Evolutionary conservation across 495 filamentous ascomycete species (phyloP).

Genomic region (Hypoxylon trugodes): DNA sequence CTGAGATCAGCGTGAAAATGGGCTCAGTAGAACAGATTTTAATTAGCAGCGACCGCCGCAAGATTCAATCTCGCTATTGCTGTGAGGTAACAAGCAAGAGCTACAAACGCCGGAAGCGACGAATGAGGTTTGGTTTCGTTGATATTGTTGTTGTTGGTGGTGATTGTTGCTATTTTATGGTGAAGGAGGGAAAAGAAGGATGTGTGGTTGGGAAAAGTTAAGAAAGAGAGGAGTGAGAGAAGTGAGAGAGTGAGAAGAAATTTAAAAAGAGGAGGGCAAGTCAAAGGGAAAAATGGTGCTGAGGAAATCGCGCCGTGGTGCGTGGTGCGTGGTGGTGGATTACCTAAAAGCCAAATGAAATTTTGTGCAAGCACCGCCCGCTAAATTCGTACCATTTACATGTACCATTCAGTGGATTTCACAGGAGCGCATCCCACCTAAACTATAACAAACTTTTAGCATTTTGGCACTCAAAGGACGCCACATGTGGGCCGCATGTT

Average conservation of each 20-base stretch:
- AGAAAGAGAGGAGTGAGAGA: slow-evolving; percentile 12
- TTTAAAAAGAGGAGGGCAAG: slow-evolving; percentile 35
- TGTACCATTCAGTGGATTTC: background rate
- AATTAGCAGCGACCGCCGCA: slow-evolving; percentile 16
- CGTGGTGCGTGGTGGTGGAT: slow-evolving; percentile 1
- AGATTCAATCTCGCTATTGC: slow-evolving; percentile 18
- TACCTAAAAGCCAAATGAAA: slow-evolving; percentile 27
- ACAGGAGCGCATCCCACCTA: slow-evolving; percentile 34
- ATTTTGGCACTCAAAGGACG: slow-evolving; percentile 1
- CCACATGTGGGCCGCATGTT: slow-evolving; percentile 26
- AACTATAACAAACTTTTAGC: slow-evolving; percentile 24
- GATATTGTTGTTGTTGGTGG: slow-evolving; percentile 15
- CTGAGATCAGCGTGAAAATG: slow-evolving; percentile 5
- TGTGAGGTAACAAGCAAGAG: slow-evolving; percentile 21
- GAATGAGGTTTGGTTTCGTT: slow-evolving; percentile 1
- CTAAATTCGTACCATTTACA: slow-evolving; percentile 6
- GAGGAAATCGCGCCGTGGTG: slow-evolving; percentile 22
- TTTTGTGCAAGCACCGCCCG: slow-evolving; percentile 19
- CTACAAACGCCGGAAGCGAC: slow-evolving; percentile 3
- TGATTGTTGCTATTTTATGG: background rate
- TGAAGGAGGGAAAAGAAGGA: slow-evolving; percentile 13
- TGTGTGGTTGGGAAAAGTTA: slow-evolving; percentile 22
- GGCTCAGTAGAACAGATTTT: slow-evolving; percentile 8
- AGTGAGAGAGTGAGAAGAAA: slow-evolving; percentile 12
- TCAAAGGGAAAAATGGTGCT: slow-evolving; percentile 29